Evolutionary conservation across 1,284 basidiomycete species (phyloP).

Genomic region (Gymnopus androsaceus): DNA sequence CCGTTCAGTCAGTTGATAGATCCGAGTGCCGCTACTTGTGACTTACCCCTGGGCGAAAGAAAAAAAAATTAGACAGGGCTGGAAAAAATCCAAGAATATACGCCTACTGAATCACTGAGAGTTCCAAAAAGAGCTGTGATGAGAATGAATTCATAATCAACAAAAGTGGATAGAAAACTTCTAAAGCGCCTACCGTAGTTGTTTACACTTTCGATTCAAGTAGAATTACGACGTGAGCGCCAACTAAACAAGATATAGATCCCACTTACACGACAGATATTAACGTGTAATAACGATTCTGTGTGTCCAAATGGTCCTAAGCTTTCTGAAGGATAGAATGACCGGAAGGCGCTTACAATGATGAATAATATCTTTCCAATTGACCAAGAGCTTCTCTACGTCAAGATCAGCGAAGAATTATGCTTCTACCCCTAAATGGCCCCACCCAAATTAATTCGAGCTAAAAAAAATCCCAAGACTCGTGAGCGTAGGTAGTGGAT

Average conservation of each 20-base stretch:
- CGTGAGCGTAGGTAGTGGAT: background rate
- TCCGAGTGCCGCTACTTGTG: constrained; percentile 3
- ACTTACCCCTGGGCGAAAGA: constrained; percentile 2
- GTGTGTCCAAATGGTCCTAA: background rate
- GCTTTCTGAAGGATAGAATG: background rate
- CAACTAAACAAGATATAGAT: background rate
- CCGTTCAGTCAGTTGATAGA: too few species aligned
- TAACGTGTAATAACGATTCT: constrained; percentile 61
- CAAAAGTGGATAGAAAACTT: background rate
- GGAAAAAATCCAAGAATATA: background rate
- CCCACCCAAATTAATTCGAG: constrained; percentile 56
- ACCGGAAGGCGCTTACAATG: constrained; percentile 39
- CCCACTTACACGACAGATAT: constrained; percentile 47
- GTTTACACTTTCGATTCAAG: constrained; percentile 7
- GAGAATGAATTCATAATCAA: background rate
- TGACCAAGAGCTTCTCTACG: constrained; percentile 51
- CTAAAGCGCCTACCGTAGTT: constrained; percentile 19
- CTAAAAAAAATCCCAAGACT: constrained; percentile 28
- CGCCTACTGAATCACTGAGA: constrained; percentile 33
- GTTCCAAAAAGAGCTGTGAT: constrained; percentile 35
- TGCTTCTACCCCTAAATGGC: background rate
- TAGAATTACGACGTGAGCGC: constrained; percentile 27
- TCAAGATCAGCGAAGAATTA: constrained; percentile 1
- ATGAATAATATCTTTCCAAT: constrained; percentile 53
- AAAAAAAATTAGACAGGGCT: background rate